These are phyloP conservation scores for Hypoxylon sp. DNA, from an alignment of 2,329 filamentous ascomycete genomes.

Conservation along the genomic window DNA sequence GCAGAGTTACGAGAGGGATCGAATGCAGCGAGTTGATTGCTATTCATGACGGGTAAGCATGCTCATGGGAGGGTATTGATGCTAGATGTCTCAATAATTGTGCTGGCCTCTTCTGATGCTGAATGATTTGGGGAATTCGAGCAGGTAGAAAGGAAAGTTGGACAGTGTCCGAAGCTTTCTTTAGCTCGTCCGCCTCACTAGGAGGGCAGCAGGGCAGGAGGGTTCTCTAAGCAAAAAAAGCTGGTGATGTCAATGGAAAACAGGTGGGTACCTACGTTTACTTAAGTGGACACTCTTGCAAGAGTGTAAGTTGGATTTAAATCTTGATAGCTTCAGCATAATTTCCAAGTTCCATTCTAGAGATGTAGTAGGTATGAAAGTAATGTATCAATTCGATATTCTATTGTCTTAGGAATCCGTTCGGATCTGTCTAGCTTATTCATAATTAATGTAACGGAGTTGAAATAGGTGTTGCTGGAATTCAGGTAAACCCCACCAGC, in stretches of 20 bases:
- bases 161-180: constrained; percentile 10
- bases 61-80: constrained; percentile 13
- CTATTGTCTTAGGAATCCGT: neutral
- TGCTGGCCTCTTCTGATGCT: neutral
- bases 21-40: constrained; percentile 67
- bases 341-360: constrained; percentile 5
- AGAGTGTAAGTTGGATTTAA: neutral
- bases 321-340: constrained; percentile 17
- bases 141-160: neutral
- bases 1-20: constrained; percentile 54
- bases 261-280: constrained; percentile 30
- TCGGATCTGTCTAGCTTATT: neutral
- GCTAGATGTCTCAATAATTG: neutral
- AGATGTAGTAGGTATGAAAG: neutral
- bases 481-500: constrained; percentile 2
- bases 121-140: neutral
- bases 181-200: constrained; percentile 14
- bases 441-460: neutral
- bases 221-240: constrained; percentile 13
- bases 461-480: neutral
- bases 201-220: no score
- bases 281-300: constrained; percentile 19
- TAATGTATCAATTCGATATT: neutral
- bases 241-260: constrained; percentile 39
- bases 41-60: constrained; percentile 40